phyloP scores from a whole-genome alignment of 2,329 filamentous ascomycete genomes.

The Huntiella decipiens region DNA sequence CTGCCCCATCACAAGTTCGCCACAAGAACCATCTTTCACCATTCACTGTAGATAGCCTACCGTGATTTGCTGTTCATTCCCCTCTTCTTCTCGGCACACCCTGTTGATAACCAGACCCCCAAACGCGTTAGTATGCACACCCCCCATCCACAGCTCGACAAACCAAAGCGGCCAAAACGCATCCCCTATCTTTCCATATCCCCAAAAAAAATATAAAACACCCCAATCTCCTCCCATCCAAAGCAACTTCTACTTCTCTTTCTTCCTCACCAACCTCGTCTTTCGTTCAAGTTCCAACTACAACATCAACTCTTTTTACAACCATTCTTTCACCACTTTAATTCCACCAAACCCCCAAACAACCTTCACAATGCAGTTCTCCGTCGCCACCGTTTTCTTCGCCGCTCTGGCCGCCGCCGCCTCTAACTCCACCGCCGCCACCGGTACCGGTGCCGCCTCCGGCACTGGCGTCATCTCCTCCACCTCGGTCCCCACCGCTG shows the following conservation, averaged over 20 bases:
- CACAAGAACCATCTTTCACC: too few species aligned
- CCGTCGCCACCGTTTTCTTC: slow-evolving; percentile 10
- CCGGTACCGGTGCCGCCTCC: slow-evolving; percentile 9
- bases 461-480: slow-evolving; percentile 8
- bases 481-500: slow-evolving; percentile 11
- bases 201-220: slow-evolving; percentile 5
- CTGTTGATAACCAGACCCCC: too few species aligned
- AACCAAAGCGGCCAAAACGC: too few species aligned
- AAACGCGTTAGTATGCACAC: too few species aligned
- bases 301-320: slow-evolving; percentile 8
- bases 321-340: slow-evolving; percentile 11
- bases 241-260: background rate
- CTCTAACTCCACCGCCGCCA: slow-evolving; percentile 8
- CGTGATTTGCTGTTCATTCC: too few species aligned
- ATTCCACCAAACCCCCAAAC: background rate
- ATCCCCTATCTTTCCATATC: too few species aligned
- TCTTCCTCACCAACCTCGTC: slow-evolving; percentile 6
- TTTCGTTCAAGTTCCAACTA: slow-evolving; percentile 12
- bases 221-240: slow-evolving; percentile 1
- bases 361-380: slow-evolving; percentile 11
- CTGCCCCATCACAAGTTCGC: too few species aligned
- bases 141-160: too few species aligned
- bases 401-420: slow-evolving; percentile 8
- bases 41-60: too few species aligned
- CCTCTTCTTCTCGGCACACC: too few species aligned